Base-by-base conservation (phyloP, 1,139 yeast genomes). In the Saccharomyces hybrid region DNA sequence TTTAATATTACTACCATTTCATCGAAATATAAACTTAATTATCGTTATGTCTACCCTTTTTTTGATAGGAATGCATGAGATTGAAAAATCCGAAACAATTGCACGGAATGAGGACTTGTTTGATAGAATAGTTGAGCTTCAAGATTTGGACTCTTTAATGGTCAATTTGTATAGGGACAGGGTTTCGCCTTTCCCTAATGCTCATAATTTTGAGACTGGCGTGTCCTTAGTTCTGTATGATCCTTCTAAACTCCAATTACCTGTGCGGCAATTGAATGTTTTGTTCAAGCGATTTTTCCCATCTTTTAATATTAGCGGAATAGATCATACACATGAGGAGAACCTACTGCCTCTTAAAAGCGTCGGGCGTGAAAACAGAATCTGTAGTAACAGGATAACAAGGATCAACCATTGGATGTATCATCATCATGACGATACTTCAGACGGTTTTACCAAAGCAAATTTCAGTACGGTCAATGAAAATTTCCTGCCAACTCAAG, bases 391-490 rank as follows among this genome's bases (percentile, higher is more conserved):
- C 51, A 58, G 63, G 27, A 55, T 63, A 12, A 48, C 54, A 11
- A 58, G 65, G 34, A 57, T 62, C 57, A 57, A 62, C 24, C 64
- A 65, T 48, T 65, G 69, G 69, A 64, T 65, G 68, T 58, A 62
- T 47, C 59, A 64, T 48, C 48, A 55, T 4, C 50, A 52, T 11
- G 48, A 51, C n/a, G 51, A 48, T 21, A 29, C 38, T 29, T 38
- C 48, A 8, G 52, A 14, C 7, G 52, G 50, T 19, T 38, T 46
- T 4, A 26, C 24, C 24, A 38, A 28, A n/a, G 31, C 42, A 5
- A 16, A 9, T 5, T 38, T 8, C 11, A 2, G 24, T 19, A 16
- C 44, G 2, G 2, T 4, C 2, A 38, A 19, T 19, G 24, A 11
- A 9, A 38, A 38, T 38, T 4, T n/a, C 11, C 7, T 19, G 3